Conservation (phyloP, 2,329 filamentous ascomycete species). For the Sporothrix euskadiensis region DNA sequence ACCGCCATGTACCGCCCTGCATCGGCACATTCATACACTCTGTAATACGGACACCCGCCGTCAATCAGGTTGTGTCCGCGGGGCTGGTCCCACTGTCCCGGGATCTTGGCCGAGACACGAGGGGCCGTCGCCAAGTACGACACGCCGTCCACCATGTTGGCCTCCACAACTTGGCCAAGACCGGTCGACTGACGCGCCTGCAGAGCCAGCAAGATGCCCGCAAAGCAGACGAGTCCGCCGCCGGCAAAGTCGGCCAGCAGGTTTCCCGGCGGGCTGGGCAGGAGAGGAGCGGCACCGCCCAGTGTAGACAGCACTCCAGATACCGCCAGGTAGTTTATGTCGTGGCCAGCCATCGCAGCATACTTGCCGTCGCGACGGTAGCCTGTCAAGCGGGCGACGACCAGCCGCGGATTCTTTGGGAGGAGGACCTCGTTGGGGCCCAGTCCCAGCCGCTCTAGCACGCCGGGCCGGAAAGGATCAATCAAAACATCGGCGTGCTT, state of each 20-base stretch:
- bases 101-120: background rate
- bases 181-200: background rate
- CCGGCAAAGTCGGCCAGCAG: constrained; percentile 19
- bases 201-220: background rate
- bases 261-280: background rate
- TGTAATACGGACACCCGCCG: background rate
- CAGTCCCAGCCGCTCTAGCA: background rate
- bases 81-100: constrained; percentile 7
- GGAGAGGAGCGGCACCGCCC: background rate
- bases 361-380: constrained; percentile 14
- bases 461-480: background rate
- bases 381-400: background rate
- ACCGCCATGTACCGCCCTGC: background rate
- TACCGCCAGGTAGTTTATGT: background rate
- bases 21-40: background rate
- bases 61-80: background rate
- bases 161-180: background rate
- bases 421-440: background rate
- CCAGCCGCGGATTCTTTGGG: background rate
- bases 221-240: constrained; percentile 8
- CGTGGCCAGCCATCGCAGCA: background rate
- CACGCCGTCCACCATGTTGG: constrained; percentile 18
- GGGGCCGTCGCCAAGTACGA: constrained; percentile 2
- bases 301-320: background rate
- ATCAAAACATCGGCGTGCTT: background rate